phyloP scores from a whole-genome alignment of 257 asterid genomes.

The Verbascum thapsus region DNA sequence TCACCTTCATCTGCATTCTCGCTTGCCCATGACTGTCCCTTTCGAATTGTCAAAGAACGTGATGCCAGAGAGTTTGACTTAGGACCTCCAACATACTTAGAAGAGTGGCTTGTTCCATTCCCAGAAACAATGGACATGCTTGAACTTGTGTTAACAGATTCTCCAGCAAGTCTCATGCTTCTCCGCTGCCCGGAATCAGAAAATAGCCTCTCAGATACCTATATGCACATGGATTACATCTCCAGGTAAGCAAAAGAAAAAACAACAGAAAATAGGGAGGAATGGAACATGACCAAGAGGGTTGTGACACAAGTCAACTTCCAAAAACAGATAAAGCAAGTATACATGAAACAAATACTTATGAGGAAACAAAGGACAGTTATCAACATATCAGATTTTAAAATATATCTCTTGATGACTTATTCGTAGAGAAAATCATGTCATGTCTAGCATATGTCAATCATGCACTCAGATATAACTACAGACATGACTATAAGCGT shows the following conservation, averaged over 20 bases:
- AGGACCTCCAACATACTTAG: slow-evolving; percentile 67
- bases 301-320: slow-evolving; percentile 13
- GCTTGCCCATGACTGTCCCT: slow-evolving; percentile 65
- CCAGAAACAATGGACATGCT: slow-evolving; percentile 55
- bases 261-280: slow-evolving; percentile 5
- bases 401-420: too few species aligned
- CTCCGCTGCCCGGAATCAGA: slow-evolving; percentile 92
- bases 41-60: slow-evolving; percentile 70
- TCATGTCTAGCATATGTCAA: too few species aligned
- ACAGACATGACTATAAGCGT: too few species aligned
- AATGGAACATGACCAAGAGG: neutral
- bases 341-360: slow-evolving; percentile 13
- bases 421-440: too few species aligned
- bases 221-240: slow-evolving; percentile 33
- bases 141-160: slow-evolving; percentile 56
- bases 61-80: slow-evolving; percentile 59
- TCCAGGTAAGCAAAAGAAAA: slow-evolving; percentile 30
- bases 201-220: slow-evolving; percentile 97
- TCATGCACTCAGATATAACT: too few species aligned
- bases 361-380: slow-evolving; percentile 12
- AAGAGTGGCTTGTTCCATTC: slow-evolving; percentile 64
- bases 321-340: slow-evolving; percentile 3
- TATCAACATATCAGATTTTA: too few species aligned
- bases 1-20: slow-evolving; percentile 84
- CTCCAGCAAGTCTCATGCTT: slow-evolving; percentile 92